A percentile compares a stretch with the other conserved stretches of the same genome.
phyloP scores from a whole-genome alignment of 2,329 filamentous ascomycete genomes.

The Gnomoniopsis sp. region DNA sequence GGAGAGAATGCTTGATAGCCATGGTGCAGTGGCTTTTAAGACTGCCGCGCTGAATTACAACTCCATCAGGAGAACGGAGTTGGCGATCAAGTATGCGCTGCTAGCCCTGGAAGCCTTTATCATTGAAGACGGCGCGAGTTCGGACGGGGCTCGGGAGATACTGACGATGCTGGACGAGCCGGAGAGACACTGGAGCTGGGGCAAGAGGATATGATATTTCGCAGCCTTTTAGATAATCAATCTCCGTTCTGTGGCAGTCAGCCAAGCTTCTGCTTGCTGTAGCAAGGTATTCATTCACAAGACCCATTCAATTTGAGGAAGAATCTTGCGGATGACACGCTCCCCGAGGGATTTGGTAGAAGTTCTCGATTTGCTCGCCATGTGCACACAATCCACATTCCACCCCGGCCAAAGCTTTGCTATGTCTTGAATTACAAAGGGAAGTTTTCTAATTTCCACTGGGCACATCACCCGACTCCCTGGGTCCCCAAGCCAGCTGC shows the following conservation, averaged over 20 bases:
- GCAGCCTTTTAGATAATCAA: too few species aligned
- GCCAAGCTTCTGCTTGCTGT: too few species aligned
- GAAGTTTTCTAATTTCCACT: conserved; percentile 24
- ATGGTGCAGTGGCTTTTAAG: conserved; percentile 35
- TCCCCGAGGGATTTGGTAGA: too few species aligned
- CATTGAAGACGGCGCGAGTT: conserved; percentile 33
- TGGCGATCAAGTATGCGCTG: conserved; percentile 30
- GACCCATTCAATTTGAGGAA: too few species aligned
- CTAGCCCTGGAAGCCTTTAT: conserved; percentile 30
- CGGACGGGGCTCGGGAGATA: conserved; percentile 31
- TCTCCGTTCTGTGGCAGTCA: too few species aligned
- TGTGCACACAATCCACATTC: too few species aligned
- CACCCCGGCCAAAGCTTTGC: too few species aligned
- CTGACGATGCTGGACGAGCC: conserved; percentile 27
- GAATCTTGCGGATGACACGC: too few species aligned
- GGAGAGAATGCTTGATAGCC: conserved; percentile 33
- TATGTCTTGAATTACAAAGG: conserved; percentile 36
- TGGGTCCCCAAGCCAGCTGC: conserved; percentile 28
- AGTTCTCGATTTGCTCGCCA: too few species aligned
- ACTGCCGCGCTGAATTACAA: conserved; percentile 37
- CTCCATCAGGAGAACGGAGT: conserved; percentile 26
- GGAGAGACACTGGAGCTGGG: conserved; percentile 18
- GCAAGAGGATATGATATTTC: neutral
- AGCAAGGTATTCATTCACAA: too few species aligned
- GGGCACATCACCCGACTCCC: conserved; percentile 23